A percentile compares a stretch with the other conserved stretches of the same genome.
Evolutionary conservation across 2,329 filamentous ascomycete species (phyloP).

Genomic region (Phoma herbarum): DNA sequence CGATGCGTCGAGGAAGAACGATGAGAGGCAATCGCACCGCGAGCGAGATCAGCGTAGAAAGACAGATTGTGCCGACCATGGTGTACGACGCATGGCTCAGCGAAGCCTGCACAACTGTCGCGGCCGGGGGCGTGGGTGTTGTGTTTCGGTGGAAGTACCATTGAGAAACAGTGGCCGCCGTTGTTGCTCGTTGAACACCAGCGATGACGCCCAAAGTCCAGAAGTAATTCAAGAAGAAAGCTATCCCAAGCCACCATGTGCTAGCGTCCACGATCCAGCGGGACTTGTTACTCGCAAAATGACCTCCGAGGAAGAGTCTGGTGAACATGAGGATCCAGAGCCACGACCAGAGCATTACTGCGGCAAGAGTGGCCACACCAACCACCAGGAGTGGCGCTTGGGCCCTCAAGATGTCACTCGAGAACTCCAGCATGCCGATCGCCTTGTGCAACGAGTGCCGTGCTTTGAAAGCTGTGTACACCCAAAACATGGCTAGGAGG

Average conservation of each 20-base stretch:
- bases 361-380: constrained; percentile 78
- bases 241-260: constrained; percentile 94
- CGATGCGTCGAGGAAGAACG: constrained; percentile 78
- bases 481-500: constrained; percentile 77
- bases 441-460: constrained; percentile 83
- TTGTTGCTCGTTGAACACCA: constrained; percentile 88
- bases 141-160: constrained; percentile 98
- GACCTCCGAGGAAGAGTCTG: constrained; percentile 90
- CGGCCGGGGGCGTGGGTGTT: constrained; percentile 77
- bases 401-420: constrained; percentile 83
- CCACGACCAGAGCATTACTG: constrained; percentile 92
- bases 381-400: constrained; percentile 84
- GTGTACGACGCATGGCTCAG: constrained; percentile 82
- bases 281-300: constrained; percentile 65
- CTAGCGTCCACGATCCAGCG: constrained; percentile 85
- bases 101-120: constrained; percentile 83
- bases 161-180: constrained; percentile 93
- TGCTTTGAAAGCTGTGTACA: constrained; percentile 82
- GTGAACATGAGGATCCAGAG: constrained; percentile 97
- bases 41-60: constrained; percentile 83
- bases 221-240: constrained; percentile 92
- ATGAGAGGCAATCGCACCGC: constrained; percentile 85
- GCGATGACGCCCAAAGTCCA: constrained; percentile 92
- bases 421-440: constrained; percentile 90
- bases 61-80: constrained; percentile 89